Base-by-base conservation (phyloP, 164 flowering plant genomes). In the Berberis thunbergii region DNA sequence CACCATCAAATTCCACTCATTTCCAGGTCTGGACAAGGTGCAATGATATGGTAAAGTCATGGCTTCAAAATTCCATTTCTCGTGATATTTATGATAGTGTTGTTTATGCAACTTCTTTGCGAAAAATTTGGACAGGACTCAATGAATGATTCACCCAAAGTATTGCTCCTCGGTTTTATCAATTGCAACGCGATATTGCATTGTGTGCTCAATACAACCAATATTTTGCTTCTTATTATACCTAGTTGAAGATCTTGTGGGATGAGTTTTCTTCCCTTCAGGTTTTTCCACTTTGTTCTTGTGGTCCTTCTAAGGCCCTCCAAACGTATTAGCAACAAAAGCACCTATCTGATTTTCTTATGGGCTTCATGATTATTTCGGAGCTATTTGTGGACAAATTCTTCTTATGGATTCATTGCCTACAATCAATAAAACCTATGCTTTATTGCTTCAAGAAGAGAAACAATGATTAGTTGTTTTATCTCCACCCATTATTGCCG, bases 361-460 rank as follows among this genome's bases (percentile, higher is more conserved):
- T 40, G 64, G 55, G 8, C 12, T 62, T 1, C 6, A 38, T 39
- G 54, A 62, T 48, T 39, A 7, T 4, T 62, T 12, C 11, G 6
- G 26, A 1, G 38, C 11, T 26, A 12, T 62, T 40, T n/a, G 64
- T 2, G 45, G 44, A 1, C 55, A 62, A 8, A 38, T 62, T 6
- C 54, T 62, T 6, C 6, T 49, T 3, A 48, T 62, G 54, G 64
- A 62, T 48, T 44, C 64, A 6, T 3, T 62, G 7, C 54, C 64
- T 2, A 7, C 13, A 1, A 10, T 49, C 7, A 49, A 49, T 4
- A 62, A 49, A 8, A 55, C 38, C 13, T 62, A n/a, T 10, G 13
- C 64, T 1, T 11, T 62, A 1, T 46, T 46, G 49, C 49, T 46
- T 4, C 49, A 46, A n/a, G n/a, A n/a, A n/a, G n/a, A n/a, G n/a